A percentile compares a stretch with the other conserved stretches of the same genome.
These are phyloP conservation scores for Stephania japonica DNA, from an alignment of 164 flowering plant species.

Conservation along the genomic window DNA sequence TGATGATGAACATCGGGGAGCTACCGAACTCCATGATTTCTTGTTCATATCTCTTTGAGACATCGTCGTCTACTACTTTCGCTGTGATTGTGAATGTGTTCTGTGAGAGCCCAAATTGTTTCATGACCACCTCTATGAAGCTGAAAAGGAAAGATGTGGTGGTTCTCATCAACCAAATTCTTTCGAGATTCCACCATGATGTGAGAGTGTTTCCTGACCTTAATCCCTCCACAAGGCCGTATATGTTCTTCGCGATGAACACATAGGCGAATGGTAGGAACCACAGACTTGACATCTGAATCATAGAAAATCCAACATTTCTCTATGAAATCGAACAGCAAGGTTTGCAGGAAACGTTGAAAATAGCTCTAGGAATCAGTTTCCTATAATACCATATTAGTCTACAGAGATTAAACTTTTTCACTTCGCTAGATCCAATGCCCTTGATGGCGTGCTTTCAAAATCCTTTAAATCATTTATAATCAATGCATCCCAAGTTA, in stretches of 20 bases:
- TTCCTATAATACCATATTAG: too few species aligned
- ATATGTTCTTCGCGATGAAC: conserved; percentile 21
- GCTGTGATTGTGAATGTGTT: conserved; percentile 22
- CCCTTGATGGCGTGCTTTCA: too few species aligned
- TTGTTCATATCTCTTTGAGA: conserved; percentile 22
- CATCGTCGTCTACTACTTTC: conserved; percentile 28
- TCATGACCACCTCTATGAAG: conserved; percentile 16
- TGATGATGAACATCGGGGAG: conserved; percentile 30
- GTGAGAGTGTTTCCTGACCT: conserved; percentile 36
- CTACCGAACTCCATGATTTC: conserved; percentile 35
- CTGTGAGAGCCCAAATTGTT: conserved; percentile 18
- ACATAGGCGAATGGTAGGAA: conserved; percentile 58
- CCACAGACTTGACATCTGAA: conserved; percentile 68
- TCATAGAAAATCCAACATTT: background rate
- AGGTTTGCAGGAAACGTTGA: too few species aligned
- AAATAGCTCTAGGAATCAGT: too few species aligned
- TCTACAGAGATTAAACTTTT: too few species aligned
- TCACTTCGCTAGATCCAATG: too few species aligned
- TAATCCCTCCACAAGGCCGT: conserved; percentile 40
- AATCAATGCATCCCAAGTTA: too few species aligned
- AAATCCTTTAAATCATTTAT: too few species aligned
- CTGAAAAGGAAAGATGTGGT: conserved; percentile 25
- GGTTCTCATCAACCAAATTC: conserved; percentile 22
- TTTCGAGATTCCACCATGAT: conserved; percentile 29
- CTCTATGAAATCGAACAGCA: too few species aligned